phyloP scores from a whole-genome alignment of 495 filamentous ascomycete genomes.

The Lophiotrema nucula region DNA sequence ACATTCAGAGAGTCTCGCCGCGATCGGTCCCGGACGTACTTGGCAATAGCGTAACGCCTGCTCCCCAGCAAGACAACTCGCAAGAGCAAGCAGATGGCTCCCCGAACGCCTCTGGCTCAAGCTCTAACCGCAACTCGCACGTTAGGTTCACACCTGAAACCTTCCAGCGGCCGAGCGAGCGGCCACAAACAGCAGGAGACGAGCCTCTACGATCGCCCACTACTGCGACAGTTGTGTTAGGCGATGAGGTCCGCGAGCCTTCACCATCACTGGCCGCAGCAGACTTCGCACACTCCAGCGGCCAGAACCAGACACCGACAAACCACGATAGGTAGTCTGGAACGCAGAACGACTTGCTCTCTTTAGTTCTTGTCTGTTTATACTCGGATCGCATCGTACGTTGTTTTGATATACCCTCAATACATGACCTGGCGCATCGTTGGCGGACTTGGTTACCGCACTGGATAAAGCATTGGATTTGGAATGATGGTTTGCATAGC shows the following conservation, averaged over 20 bases:
- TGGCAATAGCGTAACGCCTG: neutral
- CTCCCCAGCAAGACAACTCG: neutral
- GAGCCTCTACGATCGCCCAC: neutral
- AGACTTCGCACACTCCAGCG: neutral
- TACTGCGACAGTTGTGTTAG: neutral
- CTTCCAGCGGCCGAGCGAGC: constrained; percentile 4
- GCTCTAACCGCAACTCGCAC: constrained; percentile 8
- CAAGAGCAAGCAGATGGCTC: neutral
- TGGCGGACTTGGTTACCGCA: neutral
- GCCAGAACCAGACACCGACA: constrained; percentile 9
- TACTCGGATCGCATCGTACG: neutral
- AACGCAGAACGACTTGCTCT: neutral
- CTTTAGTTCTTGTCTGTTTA: neutral
- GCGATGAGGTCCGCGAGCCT: constrained; percentile 1
- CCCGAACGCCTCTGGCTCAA: neutral
- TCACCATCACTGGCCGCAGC: neutral
- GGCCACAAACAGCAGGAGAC: neutral
- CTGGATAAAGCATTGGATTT: too few relatives aligned
- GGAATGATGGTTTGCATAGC: neutral
- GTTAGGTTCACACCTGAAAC: constrained; percentile 28
- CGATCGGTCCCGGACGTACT: neutral
- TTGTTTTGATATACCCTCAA: neutral
- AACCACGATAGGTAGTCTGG: constrained; percentile 23
- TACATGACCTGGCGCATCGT: neutral
- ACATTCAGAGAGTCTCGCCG: neutral